These are phyloP conservation scores for Metschnikowia peoriensis DNA, from an alignment of 805 yeast genomes.

Conservation along the genomic window DNA sequence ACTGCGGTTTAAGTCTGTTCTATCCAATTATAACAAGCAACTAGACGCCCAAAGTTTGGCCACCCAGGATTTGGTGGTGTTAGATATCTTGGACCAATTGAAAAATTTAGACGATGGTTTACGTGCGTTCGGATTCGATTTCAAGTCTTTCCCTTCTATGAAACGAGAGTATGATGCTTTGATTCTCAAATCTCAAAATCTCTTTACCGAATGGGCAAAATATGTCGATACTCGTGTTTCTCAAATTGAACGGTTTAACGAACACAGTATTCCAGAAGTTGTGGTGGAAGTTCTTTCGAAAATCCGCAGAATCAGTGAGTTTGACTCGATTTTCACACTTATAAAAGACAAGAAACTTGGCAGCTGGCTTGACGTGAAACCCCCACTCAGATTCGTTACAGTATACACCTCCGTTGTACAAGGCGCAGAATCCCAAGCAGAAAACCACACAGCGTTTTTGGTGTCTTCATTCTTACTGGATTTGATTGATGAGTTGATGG, in stretches of 20 bases:
- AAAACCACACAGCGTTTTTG: constrained; percentile 31
- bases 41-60: constrained; percentile 11
- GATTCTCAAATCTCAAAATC: constrained; percentile 24
- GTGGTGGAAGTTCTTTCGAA: constrained; percentile 72
- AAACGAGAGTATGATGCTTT: constrained; percentile 19
- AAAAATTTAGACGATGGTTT: constrained; percentile 23
- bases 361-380: constrained; percentile 64
- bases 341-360: constrained; percentile 57
- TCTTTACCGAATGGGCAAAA: constrained; percentile 57
- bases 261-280: constrained; percentile 67
- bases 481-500: constrained; percentile 68
- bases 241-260: constrained; percentile 55
- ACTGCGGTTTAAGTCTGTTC: constrained; percentile 11
- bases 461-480: constrained; percentile 73
- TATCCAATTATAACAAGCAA: constrained; percentile 9
- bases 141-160: constrained; percentile 12
- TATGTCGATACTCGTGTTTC: constrained; percentile 53
- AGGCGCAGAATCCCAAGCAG: constrained; percentile 25
- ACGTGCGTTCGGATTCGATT: constrained; percentile 11
- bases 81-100: constrained; percentile 48
- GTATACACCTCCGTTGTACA: constrained; percentile 50
- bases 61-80: constrained; percentile 27
- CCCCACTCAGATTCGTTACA: constrained; percentile 47
- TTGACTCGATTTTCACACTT: constrained; percentile 49
- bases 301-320: constrained; percentile 63